Base-by-base conservation (phyloP, 2,329 filamentous ascomycete genomes). In the Talaromyces pinophilus region DNA sequence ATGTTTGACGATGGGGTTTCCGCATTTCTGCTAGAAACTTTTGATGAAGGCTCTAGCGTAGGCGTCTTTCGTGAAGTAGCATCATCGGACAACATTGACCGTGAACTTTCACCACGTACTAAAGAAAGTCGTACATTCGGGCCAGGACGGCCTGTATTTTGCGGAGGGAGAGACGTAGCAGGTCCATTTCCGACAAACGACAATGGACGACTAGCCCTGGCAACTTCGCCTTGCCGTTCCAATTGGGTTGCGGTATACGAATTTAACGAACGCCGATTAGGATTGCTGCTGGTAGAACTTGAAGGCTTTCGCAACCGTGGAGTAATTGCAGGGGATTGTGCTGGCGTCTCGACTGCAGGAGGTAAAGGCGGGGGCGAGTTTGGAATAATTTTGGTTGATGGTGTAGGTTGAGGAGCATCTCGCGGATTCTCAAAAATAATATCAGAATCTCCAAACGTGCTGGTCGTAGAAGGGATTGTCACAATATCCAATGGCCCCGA, bases 61-160 rank as follows among this genome's bases (percentile, higher is more conserved):
- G 38, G 13, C 46, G 28, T 22, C 42, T 33, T 54, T 5, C 40
- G 25, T 5, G 38, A 48, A 13, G 44, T n/a, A 1, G 33, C 13
- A 11, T 30, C 61, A 30, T 63, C 35, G 2, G 61, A 63, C 7
- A 55, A 25, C 10, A 54, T 22, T 33, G 54, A 63, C 15, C 30
- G 65, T 30, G 35, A 42, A 46, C 54, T 67, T 5, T 59, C 40
- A 25, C 48, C 54, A 25, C 61, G 61, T 1, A 63, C n/a, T 7
- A 67, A 17, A 17, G 65, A 52, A 55, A 54, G 55, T 33, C 61
- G 42, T 54, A 60, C 54, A 19, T 77, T 80, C 63, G 80, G 79
- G 0, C 74, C 74, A 3, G 79, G 79, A 17, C 80, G 75, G 65
- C 79, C 80, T 59, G 80, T 80, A 63, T 81, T 81, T 2, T 78